Base-by-base conservation (phyloP, 148 eudicot species). In the Nyssa sinensis region DNA sequence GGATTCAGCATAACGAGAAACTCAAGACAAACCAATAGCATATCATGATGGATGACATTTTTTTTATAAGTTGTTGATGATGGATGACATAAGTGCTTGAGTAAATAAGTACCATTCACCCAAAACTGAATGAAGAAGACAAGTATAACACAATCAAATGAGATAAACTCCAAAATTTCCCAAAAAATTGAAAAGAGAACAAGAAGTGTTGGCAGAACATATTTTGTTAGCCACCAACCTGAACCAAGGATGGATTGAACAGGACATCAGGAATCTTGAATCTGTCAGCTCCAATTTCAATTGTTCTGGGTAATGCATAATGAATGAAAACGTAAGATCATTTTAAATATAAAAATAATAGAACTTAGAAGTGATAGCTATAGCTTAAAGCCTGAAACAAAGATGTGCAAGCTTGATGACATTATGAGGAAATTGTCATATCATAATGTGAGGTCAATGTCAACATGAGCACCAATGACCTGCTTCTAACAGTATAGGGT, bases 221-320 rank as follows among this genome's bases (percentile, higher is more conserved):
- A 58, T 58, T 24, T 60, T 34, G 0, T 57, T 29, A 34, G 25
- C 30, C 65, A 80, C 86, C 65, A 23, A 95, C 99, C 89, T 84
- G 89, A 84, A 77, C 96, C 86, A 95, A 84, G 72, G 96, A 86
- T 49, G 99, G 99, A 77, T 93, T 95, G 85, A 95, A 95, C 51
- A 95, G 80, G n/a, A 95, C 85, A 84, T 95, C 99, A 69, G 99
- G 99, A 71, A 86, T 93, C 87, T 95, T 95, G 86, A 94, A 94
- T 80, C 95, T 94, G 77, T 94, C 98, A 70, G 99, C 80, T 72
- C 99, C 99, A 77, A 95, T 91, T 86, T 95, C 99, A 62, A 95
- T 95, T 53, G 94, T 90, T 90, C 99, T 95, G 85, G 28, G 70
- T 81, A 5, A 76, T 7, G 51, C 72, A 72, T 24, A 70, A 70